phyloP scores from a whole-genome alignment of 179 eudicot species.

The Silene noctiflora region DNA sequence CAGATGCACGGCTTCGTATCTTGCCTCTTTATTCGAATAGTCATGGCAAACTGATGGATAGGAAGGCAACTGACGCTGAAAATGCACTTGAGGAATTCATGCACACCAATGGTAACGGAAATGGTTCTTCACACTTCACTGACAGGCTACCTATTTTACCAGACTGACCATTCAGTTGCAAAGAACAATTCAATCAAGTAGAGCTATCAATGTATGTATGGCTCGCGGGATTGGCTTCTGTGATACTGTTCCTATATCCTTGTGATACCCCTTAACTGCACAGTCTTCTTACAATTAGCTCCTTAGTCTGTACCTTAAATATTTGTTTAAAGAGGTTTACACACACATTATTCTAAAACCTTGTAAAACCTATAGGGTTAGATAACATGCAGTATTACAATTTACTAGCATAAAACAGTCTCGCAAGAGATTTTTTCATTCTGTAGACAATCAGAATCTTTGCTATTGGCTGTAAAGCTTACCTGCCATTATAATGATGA shows the following conservation, averaged over 20 bases:
- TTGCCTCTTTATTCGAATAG: conserved; percentile 40
- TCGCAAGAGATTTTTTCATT: neutral
- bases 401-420: no score
- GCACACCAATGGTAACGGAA: conserved; percentile 36
- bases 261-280: conserved; percentile 11
- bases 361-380: no score
- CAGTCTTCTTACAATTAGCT: conserved; percentile 2
- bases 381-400: no score
- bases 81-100: conserved; percentile 36
- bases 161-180: conserved; percentile 36
- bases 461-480: neutral
- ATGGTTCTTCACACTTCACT: conserved; percentile 43
- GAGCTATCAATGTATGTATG: conserved; percentile 3
- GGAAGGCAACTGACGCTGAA: conserved; percentile 33
- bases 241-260: neutral
- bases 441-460: conserved; percentile 7
- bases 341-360: no score
- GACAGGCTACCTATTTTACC: conserved; percentile 78
- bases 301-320: no score
- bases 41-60: conserved; percentile 22
- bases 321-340: no score
- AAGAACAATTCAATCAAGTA: conserved; percentile 11
- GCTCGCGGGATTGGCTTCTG: neutral
- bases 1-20: conserved; percentile 53
- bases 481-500: conserved; percentile 2